Base-by-base conservation (phyloP, 164 flowering plant species). In the Cinnamomum micranthum region DNA sequence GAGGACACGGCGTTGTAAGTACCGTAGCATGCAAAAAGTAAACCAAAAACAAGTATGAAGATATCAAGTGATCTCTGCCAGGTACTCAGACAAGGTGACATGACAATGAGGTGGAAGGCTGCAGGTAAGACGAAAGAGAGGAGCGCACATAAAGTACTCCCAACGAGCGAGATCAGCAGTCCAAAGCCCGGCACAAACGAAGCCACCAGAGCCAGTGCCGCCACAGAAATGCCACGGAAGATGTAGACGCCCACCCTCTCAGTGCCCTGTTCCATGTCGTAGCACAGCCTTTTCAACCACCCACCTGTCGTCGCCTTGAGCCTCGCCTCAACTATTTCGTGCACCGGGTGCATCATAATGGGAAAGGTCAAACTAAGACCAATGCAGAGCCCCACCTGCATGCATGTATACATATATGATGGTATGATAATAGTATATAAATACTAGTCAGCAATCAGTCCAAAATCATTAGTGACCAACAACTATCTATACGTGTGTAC, bases 101-200 rank as follows among this genome's bases (percentile, higher is more conserved):
- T 59, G 13, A 81, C 35, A 4, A 73, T 51, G 19, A 78, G 69
- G 63, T 81, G 84, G 68, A 76, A 74, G 41, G 27, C 14, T 0
- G 81, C 75, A 0, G 84, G 84, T 17, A 81, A 55, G 6, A 81
- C 81, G 51, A 78, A 81, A 20, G 84, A 74, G 23, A 81, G 81
- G 58, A 78, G 27, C n/a, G 81, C 84, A 41, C 84, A 81, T 1
- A 79, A 75, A 1, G 84, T 81, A 76, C 84, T 79, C n/a, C 84
- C 84, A 17, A 81, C 81, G n/a, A 81, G 66, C 2, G 84, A 79
- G 73, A 79, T 75, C 27, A 78, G 71, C 41, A 66, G 65, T 11
- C 84, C 81, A 69, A 81, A 81, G 4, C 77, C 81, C 0, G 84
- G 84, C 4, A 81, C 75, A 7, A 71, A 76, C 17, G 78, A 76